phyloP scores from a whole-genome alignment of 1,139 yeast genomes.

The Geotrichum bryndzae region DNA sequence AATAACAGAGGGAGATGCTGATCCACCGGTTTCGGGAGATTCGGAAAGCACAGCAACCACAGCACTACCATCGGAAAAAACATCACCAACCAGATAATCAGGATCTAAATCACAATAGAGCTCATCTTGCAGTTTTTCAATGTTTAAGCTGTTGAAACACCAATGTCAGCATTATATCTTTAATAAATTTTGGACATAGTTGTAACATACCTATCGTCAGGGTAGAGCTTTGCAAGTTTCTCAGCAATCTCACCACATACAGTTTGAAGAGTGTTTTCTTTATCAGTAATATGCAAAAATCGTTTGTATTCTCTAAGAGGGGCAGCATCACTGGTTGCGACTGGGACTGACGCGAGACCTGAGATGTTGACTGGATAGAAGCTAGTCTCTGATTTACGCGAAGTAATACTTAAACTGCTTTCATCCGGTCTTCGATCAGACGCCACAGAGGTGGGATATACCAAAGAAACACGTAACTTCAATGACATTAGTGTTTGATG shows the following conservation, averaged over 20 bases:
- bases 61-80: slow-evolving; percentile 51
- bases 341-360: neutral
- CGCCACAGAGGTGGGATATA: slow-evolving; percentile 7
- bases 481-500: slow-evolving; percentile 7
- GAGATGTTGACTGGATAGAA: neutral
- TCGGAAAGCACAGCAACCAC: slow-evolving; percentile 30
- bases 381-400: neutral
- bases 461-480: slow-evolving; percentile 12
- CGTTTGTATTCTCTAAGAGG: slow-evolving; percentile 13
- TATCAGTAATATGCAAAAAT: slow-evolving; percentile 57
- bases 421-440: neutral
- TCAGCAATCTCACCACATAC: slow-evolving; percentile 47
- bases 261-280: slow-evolving; percentile 41
- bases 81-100: slow-evolving; percentile 58
- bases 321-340: neutral
- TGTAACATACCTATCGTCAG: slow-evolving; percentile 39
- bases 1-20: neutral
- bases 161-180: neutral
- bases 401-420: neutral
- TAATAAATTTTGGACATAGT: neutral
- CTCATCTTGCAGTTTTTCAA: slow-evolving; percentile 56
- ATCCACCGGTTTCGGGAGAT: neutral
- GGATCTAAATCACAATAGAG: slow-evolving; percentile 72
- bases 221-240: slow-evolving; percentile 57
- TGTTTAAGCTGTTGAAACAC: slow-evolving; percentile 33